Conservation (phyloP, 345 rosid species). For the Raphanus raphanistrum region DNA sequence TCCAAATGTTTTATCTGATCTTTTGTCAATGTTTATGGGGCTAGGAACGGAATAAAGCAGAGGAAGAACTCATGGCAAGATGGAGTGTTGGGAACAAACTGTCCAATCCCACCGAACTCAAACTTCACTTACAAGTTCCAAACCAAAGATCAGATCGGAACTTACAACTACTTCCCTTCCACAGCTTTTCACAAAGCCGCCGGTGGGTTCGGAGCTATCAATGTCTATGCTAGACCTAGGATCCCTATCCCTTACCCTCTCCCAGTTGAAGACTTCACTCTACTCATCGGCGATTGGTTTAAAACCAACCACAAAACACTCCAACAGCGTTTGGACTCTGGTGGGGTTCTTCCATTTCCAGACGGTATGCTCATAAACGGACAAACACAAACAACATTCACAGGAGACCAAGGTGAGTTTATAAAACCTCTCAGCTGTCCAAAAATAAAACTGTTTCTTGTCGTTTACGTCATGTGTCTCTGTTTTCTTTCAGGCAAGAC, state of each 20-base stretch:
- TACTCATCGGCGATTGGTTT: slow-evolving; percentile 86
- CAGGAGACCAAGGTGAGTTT: slow-evolving; percentile 58
- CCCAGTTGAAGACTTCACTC: slow-evolving; percentile 72
- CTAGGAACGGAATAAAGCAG: slow-evolving; percentile 85
- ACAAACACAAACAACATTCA: slow-evolving; percentile 49
- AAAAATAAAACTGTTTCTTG: background rate
- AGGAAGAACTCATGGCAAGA: slow-evolving; percentile 94
- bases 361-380: slow-evolving; percentile 71
- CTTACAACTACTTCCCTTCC: slow-evolving; percentile 77
- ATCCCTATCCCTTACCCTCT: slow-evolving; percentile 74
- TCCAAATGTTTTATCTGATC: background rate
- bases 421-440: background rate
- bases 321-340: slow-evolving; percentile 54
- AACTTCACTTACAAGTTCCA: slow-evolving; percentile 85
- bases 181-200: slow-evolving; percentile 77
- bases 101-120: slow-evolving; percentile 79
- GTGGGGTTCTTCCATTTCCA: slow-evolving; percentile 63
- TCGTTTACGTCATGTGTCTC: background rate
- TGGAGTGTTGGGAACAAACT: slow-evolving; percentile 82
- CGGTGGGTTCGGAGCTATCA: slow-evolving; percentile 80
- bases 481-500: slow-evolving; percentile 61
- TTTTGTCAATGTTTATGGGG: background rate
- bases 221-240: slow-evolving; percentile 56
- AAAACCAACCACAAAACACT: slow-evolving; percentile 63
- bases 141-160: slow-evolving; percentile 89